Conservation (phyloP, 495 filamentous ascomycete species). For the Annulohypoxylon bovei region DNA sequence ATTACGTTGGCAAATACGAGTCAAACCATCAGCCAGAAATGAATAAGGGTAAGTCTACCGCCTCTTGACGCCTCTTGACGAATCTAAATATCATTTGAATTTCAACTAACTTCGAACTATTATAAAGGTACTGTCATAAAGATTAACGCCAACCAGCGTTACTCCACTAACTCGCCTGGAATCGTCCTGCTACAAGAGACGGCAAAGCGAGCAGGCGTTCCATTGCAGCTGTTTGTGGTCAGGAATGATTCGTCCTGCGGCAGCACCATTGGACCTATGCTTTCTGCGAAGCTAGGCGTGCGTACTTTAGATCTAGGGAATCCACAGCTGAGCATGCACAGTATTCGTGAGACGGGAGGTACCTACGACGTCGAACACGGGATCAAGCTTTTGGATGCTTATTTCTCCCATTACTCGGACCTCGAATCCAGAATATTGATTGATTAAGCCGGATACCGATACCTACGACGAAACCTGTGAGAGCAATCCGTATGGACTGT, state of each 20-base stretch:
- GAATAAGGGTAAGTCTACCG: conserved; percentile 67
- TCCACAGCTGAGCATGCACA: conserved; percentile 97
- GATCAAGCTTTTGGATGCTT: conserved; percentile 85
- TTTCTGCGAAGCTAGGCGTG: conserved; percentile 83
- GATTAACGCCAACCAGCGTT: conserved; percentile 95
- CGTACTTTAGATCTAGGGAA: conserved; percentile 94
- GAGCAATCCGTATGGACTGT: not conserved
- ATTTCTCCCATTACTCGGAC: conserved; percentile 83
- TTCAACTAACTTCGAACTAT: conserved; percentile 1
- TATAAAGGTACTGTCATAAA: conserved; percentile 85
- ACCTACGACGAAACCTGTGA: not conserved
- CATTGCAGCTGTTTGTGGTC: conserved; percentile 94
- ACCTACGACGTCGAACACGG: conserved; percentile 88
- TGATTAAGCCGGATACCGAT: conserved; percentile 57
- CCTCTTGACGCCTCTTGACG: too few species aligned
- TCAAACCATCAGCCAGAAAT: conserved; percentile 88
- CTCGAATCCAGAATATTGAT: conserved; percentile 83
- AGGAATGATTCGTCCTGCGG: conserved; percentile 94
- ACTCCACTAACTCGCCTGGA: conserved; percentile 94
- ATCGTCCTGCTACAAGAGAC: conserved; percentile 92
- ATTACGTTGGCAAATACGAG: conserved; percentile 93
- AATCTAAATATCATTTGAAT: not conserved
- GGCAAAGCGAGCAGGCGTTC: conserved; percentile 74
- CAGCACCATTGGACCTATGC: conserved; percentile 95
- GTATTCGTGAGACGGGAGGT: conserved; percentile 91